Conservation (phyloP, 345 rosid species). For the Citrus trifoliata region DNA sequence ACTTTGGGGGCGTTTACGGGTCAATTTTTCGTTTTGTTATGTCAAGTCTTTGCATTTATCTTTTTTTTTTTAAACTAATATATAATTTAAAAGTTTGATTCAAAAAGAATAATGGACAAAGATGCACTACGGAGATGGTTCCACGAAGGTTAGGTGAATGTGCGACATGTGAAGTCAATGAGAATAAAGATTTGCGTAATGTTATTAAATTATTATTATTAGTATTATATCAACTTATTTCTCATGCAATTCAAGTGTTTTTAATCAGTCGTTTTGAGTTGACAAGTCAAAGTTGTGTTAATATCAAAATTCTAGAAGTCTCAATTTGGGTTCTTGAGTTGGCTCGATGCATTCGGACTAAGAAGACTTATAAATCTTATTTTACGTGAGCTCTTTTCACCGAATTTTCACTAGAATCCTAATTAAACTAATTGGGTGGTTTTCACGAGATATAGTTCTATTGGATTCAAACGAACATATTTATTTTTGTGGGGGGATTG, state of each 20-base stretch:
- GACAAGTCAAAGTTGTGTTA: not conserved
- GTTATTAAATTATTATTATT: too few species aligned
- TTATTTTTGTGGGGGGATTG: too few species aligned
- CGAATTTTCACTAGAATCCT: too few species aligned
- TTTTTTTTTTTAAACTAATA: too few species aligned
- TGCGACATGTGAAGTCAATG: not conserved
- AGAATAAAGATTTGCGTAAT: too few species aligned
- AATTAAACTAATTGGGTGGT: too few species aligned
- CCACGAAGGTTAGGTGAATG: not conserved
- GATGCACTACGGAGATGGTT: not conserved
- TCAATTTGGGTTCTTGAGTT: not conserved
- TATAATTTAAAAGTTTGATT: not conserved
- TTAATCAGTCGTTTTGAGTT: not conserved
- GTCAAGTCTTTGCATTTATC: not conserved
- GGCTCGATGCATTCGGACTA: not conserved
- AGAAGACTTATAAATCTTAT: too few species aligned
- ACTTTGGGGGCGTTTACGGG: constrained; percentile 4
- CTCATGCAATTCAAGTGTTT: too few species aligned
- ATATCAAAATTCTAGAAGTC: not conserved
- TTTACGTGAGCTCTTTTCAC: too few species aligned
- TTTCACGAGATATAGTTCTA: too few species aligned
- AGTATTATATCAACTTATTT: not conserved
- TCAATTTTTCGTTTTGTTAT: not conserved
- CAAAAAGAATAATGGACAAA: not conserved
- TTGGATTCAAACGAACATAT: too few species aligned